phyloP scores from a whole-genome alignment of 257 asterid genomes.

The Solanum arcanum region DNA sequence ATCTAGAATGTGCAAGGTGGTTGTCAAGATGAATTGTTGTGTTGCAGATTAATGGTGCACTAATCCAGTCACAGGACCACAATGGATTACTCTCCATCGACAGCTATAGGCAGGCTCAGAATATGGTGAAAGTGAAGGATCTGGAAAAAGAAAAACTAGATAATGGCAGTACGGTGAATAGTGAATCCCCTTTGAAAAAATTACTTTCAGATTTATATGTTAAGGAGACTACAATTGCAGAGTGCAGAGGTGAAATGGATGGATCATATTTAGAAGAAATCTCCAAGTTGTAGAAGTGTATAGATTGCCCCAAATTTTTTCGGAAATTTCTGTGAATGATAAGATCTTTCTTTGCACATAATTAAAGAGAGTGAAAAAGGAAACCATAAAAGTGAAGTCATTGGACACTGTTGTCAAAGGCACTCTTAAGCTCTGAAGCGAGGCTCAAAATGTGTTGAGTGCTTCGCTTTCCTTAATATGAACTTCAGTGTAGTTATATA shows the following conservation, averaged over 20 bases:
- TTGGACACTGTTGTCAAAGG: not conserved
- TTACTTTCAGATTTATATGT: not conserved
- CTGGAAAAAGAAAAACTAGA: not conserved
- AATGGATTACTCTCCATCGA: not conserved
- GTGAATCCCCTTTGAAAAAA: not conserved
- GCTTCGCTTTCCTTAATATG: not conserved
- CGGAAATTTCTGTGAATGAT: not conserved
- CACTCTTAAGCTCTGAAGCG: too few species aligned
- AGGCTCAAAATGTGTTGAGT: not conserved
- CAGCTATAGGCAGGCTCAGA: not conserved
- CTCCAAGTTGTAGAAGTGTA: not conserved
- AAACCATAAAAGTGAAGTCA: not conserved
- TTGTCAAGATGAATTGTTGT: not conserved
- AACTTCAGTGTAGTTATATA: not conserved
- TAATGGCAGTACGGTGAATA: not conserved
- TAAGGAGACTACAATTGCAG: not conserved
- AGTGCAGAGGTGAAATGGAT: not conserved
- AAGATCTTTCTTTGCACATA: not conserved
- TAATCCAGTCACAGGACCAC: not conserved
- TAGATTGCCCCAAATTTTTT: not conserved
- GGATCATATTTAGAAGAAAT: not conserved
- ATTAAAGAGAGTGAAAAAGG: not conserved
- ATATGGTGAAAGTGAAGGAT: not conserved
- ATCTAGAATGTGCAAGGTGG: not conserved
- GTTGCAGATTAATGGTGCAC: not conserved